phyloP scores from a whole-genome alignment of 805 yeast species.

The Saturnispora dispora region DNA sequence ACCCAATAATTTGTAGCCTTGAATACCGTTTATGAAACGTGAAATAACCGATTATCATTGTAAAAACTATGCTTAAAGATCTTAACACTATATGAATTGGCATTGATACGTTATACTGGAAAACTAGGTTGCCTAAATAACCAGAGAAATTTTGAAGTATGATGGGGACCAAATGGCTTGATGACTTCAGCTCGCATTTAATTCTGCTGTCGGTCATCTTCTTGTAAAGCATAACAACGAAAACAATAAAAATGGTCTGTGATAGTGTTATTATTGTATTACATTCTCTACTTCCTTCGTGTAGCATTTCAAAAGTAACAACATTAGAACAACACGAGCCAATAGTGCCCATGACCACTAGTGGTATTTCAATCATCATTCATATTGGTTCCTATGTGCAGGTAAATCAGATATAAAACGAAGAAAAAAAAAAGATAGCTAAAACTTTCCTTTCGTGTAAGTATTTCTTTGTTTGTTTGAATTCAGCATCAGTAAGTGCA shows the following conservation, averaged over 20 bases:
- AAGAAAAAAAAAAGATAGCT: background rate
- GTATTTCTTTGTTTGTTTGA: background rate
- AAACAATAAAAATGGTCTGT: slow-evolving; percentile 47
- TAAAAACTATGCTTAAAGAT: slow-evolving; percentile 53
- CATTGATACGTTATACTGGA: slow-evolving; percentile 47
- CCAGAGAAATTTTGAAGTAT: slow-evolving; percentile 42
- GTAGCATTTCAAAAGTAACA: slow-evolving; percentile 47
- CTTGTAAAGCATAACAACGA: slow-evolving; percentile 31
- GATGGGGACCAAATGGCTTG: slow-evolving; percentile 38
- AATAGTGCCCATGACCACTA: slow-evolving; percentile 33
- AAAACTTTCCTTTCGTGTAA: background rate
- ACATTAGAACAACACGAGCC: slow-evolving; percentile 75
- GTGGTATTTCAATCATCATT: background rate
- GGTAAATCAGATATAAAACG: background rate
- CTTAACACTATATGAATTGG: slow-evolving; percentile 62
- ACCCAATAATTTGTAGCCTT: slow-evolving; percentile 38
- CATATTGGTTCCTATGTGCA: background rate
- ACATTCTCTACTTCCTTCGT: slow-evolving; percentile 27
- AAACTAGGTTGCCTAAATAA: slow-evolving; percentile 48
- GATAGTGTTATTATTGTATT: slow-evolving; percentile 50
- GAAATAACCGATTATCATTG: slow-evolving; percentile 47
- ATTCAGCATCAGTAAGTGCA: background rate
- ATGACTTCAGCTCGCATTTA: slow-evolving; percentile 31
- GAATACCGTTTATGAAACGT: slow-evolving; percentile 39
- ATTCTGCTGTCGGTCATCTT: slow-evolving; percentile 12